Evolutionary conservation across 139 green algal species (phyloP).

Genomic region (Spirogloea muscicola): DNA sequence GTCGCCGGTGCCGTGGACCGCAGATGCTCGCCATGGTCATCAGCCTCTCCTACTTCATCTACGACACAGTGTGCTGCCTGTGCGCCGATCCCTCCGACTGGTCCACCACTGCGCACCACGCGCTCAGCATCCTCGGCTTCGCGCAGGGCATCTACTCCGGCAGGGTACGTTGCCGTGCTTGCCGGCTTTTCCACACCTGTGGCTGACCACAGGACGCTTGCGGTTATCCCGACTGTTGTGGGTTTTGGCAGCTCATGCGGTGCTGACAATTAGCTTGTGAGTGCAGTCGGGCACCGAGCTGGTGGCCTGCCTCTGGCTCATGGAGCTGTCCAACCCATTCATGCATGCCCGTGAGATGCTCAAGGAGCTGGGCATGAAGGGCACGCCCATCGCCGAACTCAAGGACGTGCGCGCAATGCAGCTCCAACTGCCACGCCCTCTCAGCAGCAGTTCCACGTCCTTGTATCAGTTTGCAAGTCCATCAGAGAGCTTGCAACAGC

Average conservation of each 20-base stretch:
- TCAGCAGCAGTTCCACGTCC: too few relatives aligned
- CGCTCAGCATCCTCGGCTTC: slow-evolving; percentile 40
- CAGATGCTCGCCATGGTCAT: slow-evolving; percentile 37
- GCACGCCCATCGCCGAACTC: neutral
- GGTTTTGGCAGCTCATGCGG: too few relatives aligned
- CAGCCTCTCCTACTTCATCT: slow-evolving; percentile 51
- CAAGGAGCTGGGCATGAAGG: slow-evolving; percentile 36
- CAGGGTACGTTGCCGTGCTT: slow-evolving; percentile 11
- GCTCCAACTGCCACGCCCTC: too few relatives aligned
- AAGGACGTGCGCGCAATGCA: slow-evolving; percentile 35
- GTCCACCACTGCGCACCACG: slow-evolving; percentile 32
- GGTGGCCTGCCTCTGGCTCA: slow-evolving; percentile 41
- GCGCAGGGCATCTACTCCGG: slow-evolving; percentile 18
- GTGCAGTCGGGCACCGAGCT: slow-evolving; percentile 45
- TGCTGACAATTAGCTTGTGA: too few relatives aligned
- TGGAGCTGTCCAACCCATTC: slow-evolving; percentile 48
- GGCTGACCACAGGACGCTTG: too few relatives aligned
- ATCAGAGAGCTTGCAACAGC: too few relatives aligned
- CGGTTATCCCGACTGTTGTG: too few relatives aligned
- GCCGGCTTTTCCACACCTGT: too few relatives aligned
- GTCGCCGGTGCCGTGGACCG: too few relatives aligned
- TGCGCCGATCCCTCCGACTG: slow-evolving; percentile 28
- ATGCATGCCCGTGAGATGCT: slow-evolving; percentile 42
- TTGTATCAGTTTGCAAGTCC: too few relatives aligned
- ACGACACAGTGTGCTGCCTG: slow-evolving; percentile 49